Evolutionary conservation across 108 stramenopile genomes (phyloP), one percentile per base, ranked within the genome.

Genomic region (Skeletonema tropicum): DNA sequence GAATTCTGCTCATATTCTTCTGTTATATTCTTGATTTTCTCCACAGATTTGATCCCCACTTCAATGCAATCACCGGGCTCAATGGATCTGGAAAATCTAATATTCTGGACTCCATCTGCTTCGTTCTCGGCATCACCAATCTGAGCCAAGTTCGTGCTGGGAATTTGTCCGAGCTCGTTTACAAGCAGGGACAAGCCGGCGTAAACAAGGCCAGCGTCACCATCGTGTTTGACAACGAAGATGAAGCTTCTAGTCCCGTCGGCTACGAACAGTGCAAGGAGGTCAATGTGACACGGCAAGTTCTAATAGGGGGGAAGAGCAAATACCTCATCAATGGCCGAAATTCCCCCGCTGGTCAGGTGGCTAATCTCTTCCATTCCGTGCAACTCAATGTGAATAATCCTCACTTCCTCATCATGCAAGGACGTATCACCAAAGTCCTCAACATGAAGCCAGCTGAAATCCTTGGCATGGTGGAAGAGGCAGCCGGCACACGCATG

Each of bases 331-430:
- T 99, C 84, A 99, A 99, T 84, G 99, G 99, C 19, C 82, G 89
- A 35, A 92, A 88, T 33, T 90, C 91, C 32, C 97, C 96, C 21
- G 97, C 96, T 10, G 85, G 88, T 3, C 94, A 98, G 80, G 99
- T 99, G 61, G 93, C 96, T 60, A 98, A 98, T 74, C 86, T 99
- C 3, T 99, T 99, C 82, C 99, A 99, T 86, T 97, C 97, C 11
- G 99, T 99, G n/a, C 99, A 99, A 84, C 89, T 99, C 52, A 99
- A 99, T 82, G 99, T 98, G 74, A 98, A 98, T 83, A 99, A 99
- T 89, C 99, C 99, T 8, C 99, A 99, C 83, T 99, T 99, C 85
- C 89, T 98, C 55, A 99, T 99, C 83, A 98, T 99, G 98, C 99
- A 99, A 86, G 96, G 97, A 70, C 90, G 97, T 26, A 98, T 98